Conservation (phyloP, 345 rosid species). For the Moringa oleifera region DNA sequence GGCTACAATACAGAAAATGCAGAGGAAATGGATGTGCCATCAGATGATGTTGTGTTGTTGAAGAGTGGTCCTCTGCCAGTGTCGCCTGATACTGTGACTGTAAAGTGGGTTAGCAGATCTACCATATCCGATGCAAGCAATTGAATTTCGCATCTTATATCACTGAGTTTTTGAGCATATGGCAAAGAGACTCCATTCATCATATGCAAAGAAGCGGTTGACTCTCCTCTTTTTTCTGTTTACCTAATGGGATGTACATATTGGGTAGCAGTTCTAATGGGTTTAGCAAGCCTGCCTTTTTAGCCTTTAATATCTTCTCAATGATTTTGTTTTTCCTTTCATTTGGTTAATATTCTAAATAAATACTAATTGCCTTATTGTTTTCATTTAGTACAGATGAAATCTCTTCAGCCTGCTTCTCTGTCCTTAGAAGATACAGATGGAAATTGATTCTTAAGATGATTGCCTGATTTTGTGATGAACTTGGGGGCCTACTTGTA, state of each 20-base stretch:
- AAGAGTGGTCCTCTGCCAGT: slow-evolving; percentile 26
- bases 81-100: slow-evolving; percentile 52
- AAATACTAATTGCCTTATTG: no score
- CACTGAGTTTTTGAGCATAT: background rate
- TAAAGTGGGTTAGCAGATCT: slow-evolving; percentile 51
- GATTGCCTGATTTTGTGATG: no score
- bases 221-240: background rate
- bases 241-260: background rate
- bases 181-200: background rate
- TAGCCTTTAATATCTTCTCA: no score
- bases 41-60: slow-evolving; percentile 38
- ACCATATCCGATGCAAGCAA: background rate
- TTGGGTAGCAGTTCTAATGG: background rate
- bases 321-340: no score
- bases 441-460: no score
- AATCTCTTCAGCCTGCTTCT: no score
- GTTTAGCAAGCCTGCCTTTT: background rate
- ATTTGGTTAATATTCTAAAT: background rate
- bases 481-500: no score
- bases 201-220: background rate
- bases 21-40: slow-evolving; percentile 16
- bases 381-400: no score
- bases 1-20: slow-evolving; percentile 17
- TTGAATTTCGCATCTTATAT: background rate
- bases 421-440: no score